Conservation (phyloP, 2,329 filamentous ascomycete genomes). For the Diaporthe sp. region DNA sequence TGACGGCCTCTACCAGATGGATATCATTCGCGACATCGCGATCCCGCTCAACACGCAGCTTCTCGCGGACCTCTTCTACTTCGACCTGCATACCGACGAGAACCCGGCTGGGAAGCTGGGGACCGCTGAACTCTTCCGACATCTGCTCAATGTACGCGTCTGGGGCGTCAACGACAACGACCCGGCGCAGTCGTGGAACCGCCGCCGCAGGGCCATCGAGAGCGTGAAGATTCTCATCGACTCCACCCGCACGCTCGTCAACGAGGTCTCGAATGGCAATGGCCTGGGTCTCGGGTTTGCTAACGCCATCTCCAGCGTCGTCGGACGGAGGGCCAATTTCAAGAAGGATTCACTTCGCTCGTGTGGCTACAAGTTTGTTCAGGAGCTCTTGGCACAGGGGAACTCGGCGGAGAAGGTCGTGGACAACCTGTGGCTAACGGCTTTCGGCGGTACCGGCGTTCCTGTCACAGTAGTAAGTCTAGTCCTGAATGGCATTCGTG, state of each 20-base stretch:
- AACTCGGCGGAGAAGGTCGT: conserved; percentile 38
- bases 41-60: conserved; percentile 68
- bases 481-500: accelerated
- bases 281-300: not conserved
- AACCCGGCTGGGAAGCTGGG: conserved; percentile 60
- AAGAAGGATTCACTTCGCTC: conserved; percentile 50
- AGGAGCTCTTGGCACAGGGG: conserved; percentile 47
- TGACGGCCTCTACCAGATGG: conserved; percentile 51
- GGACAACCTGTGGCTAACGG: conserved; percentile 51
- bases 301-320: conserved; percentile 29
- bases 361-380: conserved; percentile 51
- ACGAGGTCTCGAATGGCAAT: conserved; percentile 42
- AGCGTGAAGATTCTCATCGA: conserved; percentile 49
- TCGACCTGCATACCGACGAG: conserved; percentile 66
- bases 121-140: conserved; percentile 52
- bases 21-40: conserved; percentile 62
- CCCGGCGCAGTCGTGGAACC: conserved; percentile 57
- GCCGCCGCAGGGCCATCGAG: conserved; percentile 54
- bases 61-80: conserved; percentile 66
- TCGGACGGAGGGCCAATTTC: conserved; percentile 41
- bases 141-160: conserved; percentile 55
- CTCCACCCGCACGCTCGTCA: conserved; percentile 52
- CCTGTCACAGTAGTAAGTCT: conserved; percentile 50
- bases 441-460: conserved; percentile 53
- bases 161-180: conserved; percentile 61